phyloP scores from a whole-genome alignment of 2,329 filamentous ascomycete species.

The Fusarium robinianum region DNA sequence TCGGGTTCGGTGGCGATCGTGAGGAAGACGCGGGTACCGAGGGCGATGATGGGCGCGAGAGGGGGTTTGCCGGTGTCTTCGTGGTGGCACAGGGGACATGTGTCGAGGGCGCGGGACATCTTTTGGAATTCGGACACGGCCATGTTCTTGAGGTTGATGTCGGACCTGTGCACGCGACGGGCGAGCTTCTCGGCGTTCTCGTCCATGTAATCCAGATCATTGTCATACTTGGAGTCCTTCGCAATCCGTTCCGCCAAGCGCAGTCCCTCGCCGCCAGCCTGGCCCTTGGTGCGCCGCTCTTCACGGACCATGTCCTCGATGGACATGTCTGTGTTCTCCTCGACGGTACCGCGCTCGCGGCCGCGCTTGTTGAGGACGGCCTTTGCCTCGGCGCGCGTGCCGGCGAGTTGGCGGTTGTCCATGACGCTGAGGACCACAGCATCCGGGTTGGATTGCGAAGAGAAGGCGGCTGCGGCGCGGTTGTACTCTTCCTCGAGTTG shows the following conservation, averaged over 20 bases:
- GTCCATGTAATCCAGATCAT: slow-evolving; percentile 95
- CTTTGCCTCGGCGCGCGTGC: slow-evolving; percentile 73
- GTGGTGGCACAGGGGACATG: slow-evolving; percentile 88
- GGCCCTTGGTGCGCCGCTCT: slow-evolving; percentile 81
- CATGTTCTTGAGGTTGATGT: slow-evolving; percentile 82
- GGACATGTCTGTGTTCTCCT: slow-evolving; percentile 93
- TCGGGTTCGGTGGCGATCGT: slow-evolving; percentile 91
- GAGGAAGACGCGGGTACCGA: slow-evolving; percentile 84
- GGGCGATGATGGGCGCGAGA: slow-evolving; percentile 80
- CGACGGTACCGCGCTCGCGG: slow-evolving; percentile 79
- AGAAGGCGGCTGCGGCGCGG: slow-evolving; percentile 66
- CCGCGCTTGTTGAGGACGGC: slow-evolving; percentile 79
- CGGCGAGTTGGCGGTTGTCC: slow-evolving; percentile 87
- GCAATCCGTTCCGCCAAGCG: slow-evolving; percentile 90
- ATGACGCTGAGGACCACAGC: slow-evolving; percentile 80
- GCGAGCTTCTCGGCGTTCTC: slow-evolving; percentile 93
- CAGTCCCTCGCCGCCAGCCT: slow-evolving; percentile 77
- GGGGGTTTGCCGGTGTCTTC: slow-evolving; percentile 78
- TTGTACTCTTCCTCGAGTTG: slow-evolving; percentile 86
- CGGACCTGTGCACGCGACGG: slow-evolving; percentile 82
- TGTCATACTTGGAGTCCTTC: slow-evolving; percentile 87
- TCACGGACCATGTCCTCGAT: slow-evolving; percentile 97
- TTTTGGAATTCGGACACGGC: slow-evolving; percentile 90
- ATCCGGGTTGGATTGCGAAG: slow-evolving; percentile 60
- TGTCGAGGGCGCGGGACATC: slow-evolving; percentile 83